These are phyloP conservation scores for Crithidia brevicula DNA, from an alignment of 208 protist genomes.

Conservation along the genomic window DNA sequence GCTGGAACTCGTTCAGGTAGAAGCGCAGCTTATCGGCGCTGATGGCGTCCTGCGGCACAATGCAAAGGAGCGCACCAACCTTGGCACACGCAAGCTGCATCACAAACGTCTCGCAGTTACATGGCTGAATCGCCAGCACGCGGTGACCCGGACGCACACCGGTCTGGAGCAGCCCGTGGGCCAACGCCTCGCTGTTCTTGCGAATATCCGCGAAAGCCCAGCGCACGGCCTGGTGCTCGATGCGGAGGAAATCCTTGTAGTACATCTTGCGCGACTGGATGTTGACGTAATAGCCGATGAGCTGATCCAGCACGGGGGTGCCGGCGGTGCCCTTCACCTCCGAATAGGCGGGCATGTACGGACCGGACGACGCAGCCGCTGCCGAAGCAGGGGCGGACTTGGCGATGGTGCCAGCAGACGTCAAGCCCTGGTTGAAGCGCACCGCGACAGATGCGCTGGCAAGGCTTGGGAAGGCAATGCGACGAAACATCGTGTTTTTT, in stretches of 20 bases:
- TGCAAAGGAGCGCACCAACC: constrained; percentile 83
- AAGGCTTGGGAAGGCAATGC: constrained; percentile 25
- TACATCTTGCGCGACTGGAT: constrained; percentile 95
- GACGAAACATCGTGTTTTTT: constrained; percentile 33
- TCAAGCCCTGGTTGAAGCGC: constrained; percentile 43
- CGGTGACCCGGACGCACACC: constrained; percentile 88
- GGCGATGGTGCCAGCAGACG: constrained; percentile 26
- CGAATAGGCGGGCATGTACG: constrained; percentile 78
- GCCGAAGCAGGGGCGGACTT: constrained; percentile 55
- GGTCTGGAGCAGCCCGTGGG: constrained; percentile 88
- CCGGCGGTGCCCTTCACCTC: constrained; percentile 69
- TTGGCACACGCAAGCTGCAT: constrained; percentile 90
- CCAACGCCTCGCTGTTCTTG: constrained; percentile 93
- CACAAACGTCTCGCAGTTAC: constrained; percentile 92
- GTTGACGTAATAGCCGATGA: constrained; percentile 93
- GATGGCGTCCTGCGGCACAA: constrained; percentile 83
- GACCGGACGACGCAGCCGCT: constrained; percentile 49
- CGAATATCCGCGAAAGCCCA: constrained; percentile 93
- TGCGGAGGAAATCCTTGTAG: constrained; percentile 94
- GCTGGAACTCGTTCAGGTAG: constrained; percentile 94
- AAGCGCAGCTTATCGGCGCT: constrained; percentile 91
- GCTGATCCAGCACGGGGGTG: constrained; percentile 85
- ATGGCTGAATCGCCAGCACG: constrained; percentile 88
- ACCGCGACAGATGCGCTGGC: constrained; percentile 22
- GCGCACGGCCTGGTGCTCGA: constrained; percentile 92